Base-by-base conservation (phyloP, 1,139 yeast species). In the Hemisphaericaspora xylanilytica region DNA sequence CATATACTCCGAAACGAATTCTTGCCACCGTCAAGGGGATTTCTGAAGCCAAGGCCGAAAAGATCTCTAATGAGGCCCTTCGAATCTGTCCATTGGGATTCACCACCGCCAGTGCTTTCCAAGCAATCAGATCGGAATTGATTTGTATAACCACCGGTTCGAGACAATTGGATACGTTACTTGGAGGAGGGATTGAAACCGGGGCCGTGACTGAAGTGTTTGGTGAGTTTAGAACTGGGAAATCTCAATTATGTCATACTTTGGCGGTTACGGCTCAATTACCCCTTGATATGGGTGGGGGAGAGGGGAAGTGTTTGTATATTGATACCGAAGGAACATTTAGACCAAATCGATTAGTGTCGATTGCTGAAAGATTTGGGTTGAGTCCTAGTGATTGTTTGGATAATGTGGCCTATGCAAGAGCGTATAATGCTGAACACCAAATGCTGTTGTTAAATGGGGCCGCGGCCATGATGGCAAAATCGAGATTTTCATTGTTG, bases 271-370 rank as follows among this genome's bases (percentile, higher is more conserved):
- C 97, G 2, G 92, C 97, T 59, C 99, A 92, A 62, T 69, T 92
- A 42, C 98, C 98, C 3, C 81, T 92, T 35, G 97, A 92, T 58
- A 85, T 87, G 87, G 97, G 97, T 32, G 99, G 99, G 42, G 99
- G 97, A 37, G 99, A 92, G 67, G 98, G 99, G 28, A 89, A 94
- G 61, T 92, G 97, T 62, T 72, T 94, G 42, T 94, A 87, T 58
- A 90, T 92, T 47, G 99, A 92, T 56, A 92, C 98, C 0, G 99
- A 92, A 57, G 96, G 96, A 12, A 94, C 98, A 1, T 92, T 94
- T 62, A 75, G 98, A 57, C 97, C 98, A 1, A 85, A 84, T 35
- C 75, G 98, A 53, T 72, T 92, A 51, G 85, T 87, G 9, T 83
- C 96, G 1, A 89, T 94, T 50, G 96, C 97, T 8, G 85, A 84